Percentiles rank a stretch among this genome's conserved stretches.
Conservation (phyloP, 2,329 filamentous ascomycete species). For the Penicillium glabrum region DNA sequence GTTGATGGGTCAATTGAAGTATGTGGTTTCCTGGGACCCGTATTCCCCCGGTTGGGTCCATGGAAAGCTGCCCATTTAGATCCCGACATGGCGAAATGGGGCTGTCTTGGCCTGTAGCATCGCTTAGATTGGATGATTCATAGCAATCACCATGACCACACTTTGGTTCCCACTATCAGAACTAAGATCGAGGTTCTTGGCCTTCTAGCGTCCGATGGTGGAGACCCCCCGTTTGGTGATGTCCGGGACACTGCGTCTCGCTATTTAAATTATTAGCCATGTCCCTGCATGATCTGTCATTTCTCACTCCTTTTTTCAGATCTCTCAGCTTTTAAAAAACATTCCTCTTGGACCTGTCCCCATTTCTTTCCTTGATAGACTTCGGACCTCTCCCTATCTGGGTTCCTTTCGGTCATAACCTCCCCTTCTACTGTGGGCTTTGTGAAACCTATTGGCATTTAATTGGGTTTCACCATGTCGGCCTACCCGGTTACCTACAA, state of each 20-base stretch:
- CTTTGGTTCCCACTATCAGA: slow-evolving; percentile 22
- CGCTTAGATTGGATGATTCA: slow-evolving; percentile 21
- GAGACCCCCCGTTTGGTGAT: slow-evolving; percentile 14
- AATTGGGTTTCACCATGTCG: slow-evolving; percentile 29
- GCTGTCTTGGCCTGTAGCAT: slow-evolving; percentile 19
- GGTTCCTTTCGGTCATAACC: not conserved
- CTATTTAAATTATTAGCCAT: slow-evolving; percentile 24
- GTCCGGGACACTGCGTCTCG: slow-evolving; percentile 8
- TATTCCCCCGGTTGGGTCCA: slow-evolving; percentile 18
- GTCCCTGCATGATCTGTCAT: slow-evolving; percentile 27
- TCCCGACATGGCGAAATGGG: slow-evolving; percentile 12
- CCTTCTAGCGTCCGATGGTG: slow-evolving; percentile 24
- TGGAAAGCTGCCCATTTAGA: slow-evolving; percentile 7
- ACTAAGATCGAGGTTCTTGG: slow-evolving; percentile 19
- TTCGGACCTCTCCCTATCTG: not conserved
- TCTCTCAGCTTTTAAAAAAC: not conserved
- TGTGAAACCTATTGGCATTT: not conserved
- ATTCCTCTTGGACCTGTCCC: not conserved
- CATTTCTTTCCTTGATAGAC: not conserved
- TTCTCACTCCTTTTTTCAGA: slow-evolving; percentile 7
- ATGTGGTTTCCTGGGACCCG: slow-evolving; percentile 7
- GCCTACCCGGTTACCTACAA: slow-evolving; percentile 58
- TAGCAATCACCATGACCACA: slow-evolving; percentile 23
- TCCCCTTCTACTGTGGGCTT: not conserved
- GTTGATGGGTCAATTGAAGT: not conserved